Evolutionary conservation across 495 filamentous ascomycete species (phyloP).

Genomic region (Rhypophila decipiens): DNA sequence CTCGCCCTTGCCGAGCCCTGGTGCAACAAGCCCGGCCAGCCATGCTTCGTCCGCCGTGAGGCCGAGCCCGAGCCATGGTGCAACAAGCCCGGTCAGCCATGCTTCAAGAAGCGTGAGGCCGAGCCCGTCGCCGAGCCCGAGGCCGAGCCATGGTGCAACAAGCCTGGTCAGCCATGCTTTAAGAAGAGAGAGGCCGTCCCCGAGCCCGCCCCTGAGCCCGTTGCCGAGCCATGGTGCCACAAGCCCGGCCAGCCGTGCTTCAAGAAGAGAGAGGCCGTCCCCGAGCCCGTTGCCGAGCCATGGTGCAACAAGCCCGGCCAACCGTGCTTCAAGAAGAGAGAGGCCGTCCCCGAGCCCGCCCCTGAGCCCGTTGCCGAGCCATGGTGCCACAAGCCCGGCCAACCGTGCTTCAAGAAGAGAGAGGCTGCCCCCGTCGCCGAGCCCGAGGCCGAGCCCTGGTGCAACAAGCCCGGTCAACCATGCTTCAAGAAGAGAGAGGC

Average conservation of each 20-base stretch:
- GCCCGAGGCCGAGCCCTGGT: conserved; percentile 4
- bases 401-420: conserved; percentile 25
- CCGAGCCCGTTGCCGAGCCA: neutral
- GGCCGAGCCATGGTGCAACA: conserved; percentile 6
- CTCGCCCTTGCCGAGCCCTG: conserved; percentile 4
- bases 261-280: conserved; percentile 14
- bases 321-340: conserved; percentile 24
- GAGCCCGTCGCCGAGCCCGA: neutral
- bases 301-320: conserved; percentile 15
- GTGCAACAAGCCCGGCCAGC: conserved; percentile 6
- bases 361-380: neutral
- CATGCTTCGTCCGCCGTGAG: too few relatives aligned
- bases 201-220: neutral
- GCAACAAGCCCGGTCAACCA: conserved; percentile 3
- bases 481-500: conserved; percentile 5
- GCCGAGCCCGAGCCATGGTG: neutral
- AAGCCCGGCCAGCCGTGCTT: conserved; percentile 19
- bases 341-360: neutral
- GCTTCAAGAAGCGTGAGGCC: too few relatives aligned
- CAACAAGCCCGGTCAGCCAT: neutral
- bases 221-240: conserved; percentile 6
- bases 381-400: conserved; percentile 13
- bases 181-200: conserved; percentile 14
- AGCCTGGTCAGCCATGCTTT: conserved; percentile 20
- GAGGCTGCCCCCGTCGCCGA: neutral